Percentiles rank a stretch among this genome's conserved stretches.
Evolutionary conservation across 2,329 filamentous ascomycete species (phyloP).

Genomic region (Xylariaceae sp.): DNA sequence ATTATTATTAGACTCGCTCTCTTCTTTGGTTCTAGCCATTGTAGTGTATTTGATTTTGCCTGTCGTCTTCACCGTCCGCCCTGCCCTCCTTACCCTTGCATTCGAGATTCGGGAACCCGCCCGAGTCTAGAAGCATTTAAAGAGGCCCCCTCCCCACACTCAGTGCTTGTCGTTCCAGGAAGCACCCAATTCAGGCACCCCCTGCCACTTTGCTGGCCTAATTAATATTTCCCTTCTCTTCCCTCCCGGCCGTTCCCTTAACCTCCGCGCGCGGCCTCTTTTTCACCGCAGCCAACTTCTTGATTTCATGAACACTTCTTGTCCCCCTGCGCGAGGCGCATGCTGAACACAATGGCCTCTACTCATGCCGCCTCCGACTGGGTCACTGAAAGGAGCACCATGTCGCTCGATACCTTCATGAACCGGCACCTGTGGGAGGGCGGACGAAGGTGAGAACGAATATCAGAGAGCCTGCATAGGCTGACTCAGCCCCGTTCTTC

Average conservation of each 20-base stretch:
- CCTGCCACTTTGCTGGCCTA: slow-evolving; percentile 18
- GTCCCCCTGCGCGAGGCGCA: slow-evolving; percentile 16
- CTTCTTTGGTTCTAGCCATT: slow-evolving; percentile 9
- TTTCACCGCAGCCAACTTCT: slow-evolving; percentile 12
- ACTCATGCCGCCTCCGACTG: slow-evolving; percentile 20
- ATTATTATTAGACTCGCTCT: no score
- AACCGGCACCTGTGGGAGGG: slow-evolving; percentile 27
- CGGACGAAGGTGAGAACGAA: slow-evolving; percentile 29
- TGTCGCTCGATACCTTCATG: slow-evolving; percentile 18
- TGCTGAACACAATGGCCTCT: slow-evolving; percentile 24
- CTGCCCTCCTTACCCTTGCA: slow-evolving; percentile 13
- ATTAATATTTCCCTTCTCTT: slow-evolving; percentile 24
- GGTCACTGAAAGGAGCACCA: slow-evolving; percentile 22
- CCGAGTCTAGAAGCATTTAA: slow-evolving; percentile 21
- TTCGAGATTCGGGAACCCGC: slow-evolving; percentile 14
- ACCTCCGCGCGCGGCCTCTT: slow-evolving; percentile 1
- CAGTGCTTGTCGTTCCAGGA: slow-evolving; percentile 14
- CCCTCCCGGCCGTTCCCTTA: slow-evolving; percentile 3
- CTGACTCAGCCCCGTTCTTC: neutral
- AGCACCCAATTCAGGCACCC: slow-evolving; percentile 15
- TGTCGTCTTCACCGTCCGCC: slow-evolving; percentile 15
- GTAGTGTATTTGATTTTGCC: slow-evolving; percentile 14
- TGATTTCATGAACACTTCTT: slow-evolving; percentile 7
- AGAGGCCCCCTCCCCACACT: slow-evolving; percentile 24
- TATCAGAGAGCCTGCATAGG: neutral